These are phyloP conservation scores for Sporisorium sorghi DNA, from an alignment of 1,284 basidiomycete genomes.

Conservation along the genomic window DNA sequence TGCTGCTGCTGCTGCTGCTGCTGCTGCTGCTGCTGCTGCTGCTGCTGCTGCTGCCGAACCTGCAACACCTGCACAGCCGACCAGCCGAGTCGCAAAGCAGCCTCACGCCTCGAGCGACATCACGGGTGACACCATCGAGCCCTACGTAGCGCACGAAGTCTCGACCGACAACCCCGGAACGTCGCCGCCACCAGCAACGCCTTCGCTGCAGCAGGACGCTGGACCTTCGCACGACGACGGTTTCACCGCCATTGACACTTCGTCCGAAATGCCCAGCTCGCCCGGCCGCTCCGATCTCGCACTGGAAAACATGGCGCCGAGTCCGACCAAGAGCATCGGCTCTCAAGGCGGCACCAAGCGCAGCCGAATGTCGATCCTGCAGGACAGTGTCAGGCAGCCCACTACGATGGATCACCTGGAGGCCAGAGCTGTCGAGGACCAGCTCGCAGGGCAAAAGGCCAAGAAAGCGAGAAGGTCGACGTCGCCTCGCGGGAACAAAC, in stretches of 20 bases:
- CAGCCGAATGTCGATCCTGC: conserved; percentile 18
- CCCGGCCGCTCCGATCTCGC: conserved; percentile 8
- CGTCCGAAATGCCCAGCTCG: conserved; percentile 30
- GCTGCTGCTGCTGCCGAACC: not conserved
- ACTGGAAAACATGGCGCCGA: not conserved
- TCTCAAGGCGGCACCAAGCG: conserved; percentile 28
- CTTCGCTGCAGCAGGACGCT: conserved; percentile 10
- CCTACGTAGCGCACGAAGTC: not conserved
- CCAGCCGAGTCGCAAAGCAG: not conserved
- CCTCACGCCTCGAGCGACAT: not conserved
- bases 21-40: not conserved
- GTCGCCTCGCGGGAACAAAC: not conserved
- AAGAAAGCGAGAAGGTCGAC: conserved; percentile 10
- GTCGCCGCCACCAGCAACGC: conserved; percentile 25
- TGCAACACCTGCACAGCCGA: not conserved
- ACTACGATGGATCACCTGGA: conserved; percentile 12
- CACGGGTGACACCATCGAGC: not conserved
- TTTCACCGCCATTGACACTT: conserved; percentile 16
- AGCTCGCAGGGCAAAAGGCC: not conserved
- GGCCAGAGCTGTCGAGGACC: conserved; percentile 6
- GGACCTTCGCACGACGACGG: conserved; percentile 9
- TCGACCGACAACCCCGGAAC: conserved; percentile 6
- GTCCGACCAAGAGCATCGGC: conserved; percentile 3
- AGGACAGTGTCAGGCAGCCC: conserved; percentile 23
- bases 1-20: not conserved